These are phyloP conservation scores for Trichoderma oligosporum DNA, from an alignment of 2,329 filamentous ascomycete genomes.

Conservation along the genomic window DNA sequence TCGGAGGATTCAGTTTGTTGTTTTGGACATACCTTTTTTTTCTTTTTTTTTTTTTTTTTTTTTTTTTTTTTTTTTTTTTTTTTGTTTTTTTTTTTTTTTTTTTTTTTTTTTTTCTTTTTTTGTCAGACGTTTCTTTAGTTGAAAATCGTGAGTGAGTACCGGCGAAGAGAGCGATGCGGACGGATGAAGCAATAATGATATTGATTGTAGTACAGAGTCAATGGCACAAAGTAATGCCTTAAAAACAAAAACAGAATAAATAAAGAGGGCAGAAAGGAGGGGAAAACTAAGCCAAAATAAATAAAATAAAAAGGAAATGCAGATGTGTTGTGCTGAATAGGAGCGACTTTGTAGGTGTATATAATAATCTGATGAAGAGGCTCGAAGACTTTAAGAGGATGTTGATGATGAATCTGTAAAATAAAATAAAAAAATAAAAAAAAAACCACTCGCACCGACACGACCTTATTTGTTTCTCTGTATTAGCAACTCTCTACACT, in stretches of 20 bases:
- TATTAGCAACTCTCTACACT: no score
- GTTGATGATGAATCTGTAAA: neutral
- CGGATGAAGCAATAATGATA: slow-evolving; percentile 6
- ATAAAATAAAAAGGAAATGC: neutral
- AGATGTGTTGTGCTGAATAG: neutral
- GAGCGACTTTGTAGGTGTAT: neutral
- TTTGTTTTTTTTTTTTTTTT: no score
- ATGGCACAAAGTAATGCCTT: neutral
- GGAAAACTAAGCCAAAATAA: neutral
- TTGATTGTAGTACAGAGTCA: slow-evolving; percentile 1
- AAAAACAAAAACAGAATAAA: no score
- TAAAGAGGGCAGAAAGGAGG: neutral
- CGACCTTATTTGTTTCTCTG: neutral
- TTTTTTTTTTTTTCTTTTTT: no score
- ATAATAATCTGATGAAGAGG: neutral
- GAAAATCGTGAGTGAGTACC: neutral
- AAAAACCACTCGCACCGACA: neutral
- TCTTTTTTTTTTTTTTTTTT: no score
- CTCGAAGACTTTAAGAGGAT: neutral
- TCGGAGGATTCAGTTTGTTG: neutral
- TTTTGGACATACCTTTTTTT: slow-evolving; percentile 17
- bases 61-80: no score
- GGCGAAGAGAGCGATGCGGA: neutral
- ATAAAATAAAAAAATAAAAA: neutral
- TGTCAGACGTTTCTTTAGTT: slow-evolving; percentile 1